Conservation (phyloP, 1,139 yeast species). For the Yamadazyma pseudoaaseri region DNA sequence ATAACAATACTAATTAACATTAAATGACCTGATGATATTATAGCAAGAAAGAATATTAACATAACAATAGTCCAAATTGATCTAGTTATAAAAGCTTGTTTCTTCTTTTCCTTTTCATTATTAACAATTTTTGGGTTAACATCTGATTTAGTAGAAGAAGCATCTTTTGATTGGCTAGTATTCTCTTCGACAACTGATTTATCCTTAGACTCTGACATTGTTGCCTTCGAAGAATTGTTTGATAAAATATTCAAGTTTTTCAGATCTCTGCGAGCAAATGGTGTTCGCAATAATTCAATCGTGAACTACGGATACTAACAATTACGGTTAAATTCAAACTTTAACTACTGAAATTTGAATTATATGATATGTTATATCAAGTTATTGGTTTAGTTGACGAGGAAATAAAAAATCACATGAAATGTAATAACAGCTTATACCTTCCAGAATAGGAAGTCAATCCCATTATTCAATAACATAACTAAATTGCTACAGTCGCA, state of each 20-base stretch:
- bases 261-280: constrained; percentile 1
- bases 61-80: constrained; percentile 95
- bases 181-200: not conserved
- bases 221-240: not conserved
- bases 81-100: constrained; percentile 80
- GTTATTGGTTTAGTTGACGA: too few relatives aligned
- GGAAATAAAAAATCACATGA: constrained; percentile 1
- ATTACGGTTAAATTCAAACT: too few relatives aligned
- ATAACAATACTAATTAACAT: constrained; percentile 74
- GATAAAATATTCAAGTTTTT: not conserved
- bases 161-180: not conserved
- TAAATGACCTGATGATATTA: constrained; percentile 84
- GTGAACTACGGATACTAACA: too few relatives aligned
- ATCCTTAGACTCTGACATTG: not conserved
- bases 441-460: not conserved
- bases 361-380: too few relatives aligned
- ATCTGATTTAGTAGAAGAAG: too few relatives aligned
- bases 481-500: not conserved
- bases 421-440: not conserved
- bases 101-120: constrained; percentile 59
- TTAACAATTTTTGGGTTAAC: constrained; percentile 4
- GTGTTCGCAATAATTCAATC: not conserved
- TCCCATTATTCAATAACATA: not conserved
- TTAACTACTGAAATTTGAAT: too few relatives aligned
- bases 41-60: constrained; percentile 71